Base-by-base conservation (phyloP, 495 filamentous ascomycete genomes). In the Neurospora sp. region DNA sequence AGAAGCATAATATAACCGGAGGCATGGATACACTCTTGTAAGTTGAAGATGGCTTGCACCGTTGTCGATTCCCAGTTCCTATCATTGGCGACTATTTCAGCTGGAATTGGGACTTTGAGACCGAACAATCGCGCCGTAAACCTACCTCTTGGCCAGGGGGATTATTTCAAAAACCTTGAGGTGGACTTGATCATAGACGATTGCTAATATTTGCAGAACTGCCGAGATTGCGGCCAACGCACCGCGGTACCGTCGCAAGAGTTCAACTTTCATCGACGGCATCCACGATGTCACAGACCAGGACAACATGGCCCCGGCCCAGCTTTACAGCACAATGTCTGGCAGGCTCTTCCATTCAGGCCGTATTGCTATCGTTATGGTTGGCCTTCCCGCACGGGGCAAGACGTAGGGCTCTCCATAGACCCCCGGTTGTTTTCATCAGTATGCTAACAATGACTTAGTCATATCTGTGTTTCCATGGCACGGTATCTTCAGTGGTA, bases 311-410 rank as follows among this genome's bases (percentile, higher is more conserved):
- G 96, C 96, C 3, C 96, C 96, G 17, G 96, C 96, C 72, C 96
- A 99, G 83, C 85, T 99, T 35, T 99, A 99, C 81, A 97, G 93
- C 79, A 99, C 96, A 22, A 94, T 97, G 86, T 98, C 95, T 42
- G 96, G 96, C 69, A 88, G 95, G 27, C 89, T 99, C 35, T 99
- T 98, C 79, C 96, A 99, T 81, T 97, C 96, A 8, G 96, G 96
- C 59, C 89, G 94, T 40, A 98, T 99, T 75, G 94, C 94, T 45
- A 98, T 99, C 72, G 95, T 95, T 70, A 97, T 97, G 75, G 96
- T 98, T 78, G 96, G 96, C 70, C 87, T 97, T 53, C 96, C 96
- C 65, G 96, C 96, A 40, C 90, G 96, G 81, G 96, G 96, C 38
- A 99, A 99, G 84, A 99, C 96, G 90, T 94, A 84, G 75, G 91